Evolutionary conservation across 331 rosid genomes (phyloP).

Genomic region (Pyrus hybrid): DNA sequence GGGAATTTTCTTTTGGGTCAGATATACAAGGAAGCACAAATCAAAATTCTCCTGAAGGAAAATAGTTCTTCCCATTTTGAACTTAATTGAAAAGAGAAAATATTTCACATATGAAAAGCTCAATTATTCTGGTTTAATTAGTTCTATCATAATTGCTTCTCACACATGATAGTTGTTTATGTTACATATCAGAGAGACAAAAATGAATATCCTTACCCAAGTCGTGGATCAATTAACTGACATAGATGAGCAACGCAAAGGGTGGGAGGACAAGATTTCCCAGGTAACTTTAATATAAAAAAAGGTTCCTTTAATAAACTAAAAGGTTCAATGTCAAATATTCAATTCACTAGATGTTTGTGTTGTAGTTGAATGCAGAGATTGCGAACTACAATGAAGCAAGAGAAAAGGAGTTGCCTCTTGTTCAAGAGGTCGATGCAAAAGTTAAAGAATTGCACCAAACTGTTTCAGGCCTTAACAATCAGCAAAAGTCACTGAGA

Average conservation of each 20-base stretch:
- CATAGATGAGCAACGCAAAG: constrained; percentile 36
- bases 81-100: not conserved
- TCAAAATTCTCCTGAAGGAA: not conserved
- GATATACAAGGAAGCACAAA: not conserved
- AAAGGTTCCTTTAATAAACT: not conserved
- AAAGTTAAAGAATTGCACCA: constrained; percentile 69
- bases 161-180: not conserved
- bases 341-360: constrained; percentile 5
- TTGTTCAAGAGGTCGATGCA: constrained; percentile 60
- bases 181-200: constrained; percentile 36
- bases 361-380: constrained; percentile 53
- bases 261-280: constrained; percentile 37
- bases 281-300: constrained; percentile 36
- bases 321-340: not conserved
- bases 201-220: constrained; percentile 36
- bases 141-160: not conserved
- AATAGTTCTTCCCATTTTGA: not conserved
- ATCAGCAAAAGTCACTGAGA: constrained; percentile 56
- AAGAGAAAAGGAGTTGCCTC: constrained; percentile 63
- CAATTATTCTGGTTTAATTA: not conserved
- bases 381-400: constrained; percentile 49
- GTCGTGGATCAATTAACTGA: constrained; percentile 41
- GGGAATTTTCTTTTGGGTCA: too few relatives aligned
- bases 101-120: not conserved
- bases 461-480: constrained; percentile 56